A percentile compares a stretch with the other conserved stretches of the same genome.
phyloP scores from a whole-genome alignment of 352 stramenopile species.

The Pythium monospermum region DNA sequence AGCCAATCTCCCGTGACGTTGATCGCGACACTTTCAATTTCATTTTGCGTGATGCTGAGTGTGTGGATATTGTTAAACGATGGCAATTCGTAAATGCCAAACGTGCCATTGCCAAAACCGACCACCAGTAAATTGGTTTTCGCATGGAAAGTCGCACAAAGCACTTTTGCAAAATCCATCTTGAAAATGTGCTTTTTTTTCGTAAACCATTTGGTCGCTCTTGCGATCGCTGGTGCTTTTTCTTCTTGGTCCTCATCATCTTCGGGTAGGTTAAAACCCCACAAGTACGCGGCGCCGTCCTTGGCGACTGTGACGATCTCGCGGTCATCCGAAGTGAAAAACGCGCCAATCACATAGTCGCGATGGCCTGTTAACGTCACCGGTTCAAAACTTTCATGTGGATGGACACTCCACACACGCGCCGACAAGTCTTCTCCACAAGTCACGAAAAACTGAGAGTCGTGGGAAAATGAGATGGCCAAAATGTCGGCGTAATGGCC shows the following conservation, averaged over 20 bases:
- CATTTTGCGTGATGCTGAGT: constrained; percentile 88
- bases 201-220: constrained; percentile 79
- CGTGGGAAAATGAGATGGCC: constrained; percentile 82
- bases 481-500: constrained; percentile 89
- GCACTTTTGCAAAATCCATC: constrained; percentile 87
- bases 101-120: constrained; percentile 96
- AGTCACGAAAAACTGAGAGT: constrained; percentile 89
- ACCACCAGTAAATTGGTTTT: constrained; percentile 88
- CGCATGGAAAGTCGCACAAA: constrained; percentile 89
- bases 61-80: constrained; percentile 96
- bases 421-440: constrained; percentile 85
- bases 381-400: constrained; percentile 70
- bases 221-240: constrained; percentile 55
- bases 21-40: constrained; percentile 91
- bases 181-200: constrained; percentile 87
- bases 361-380: constrained; percentile 88
- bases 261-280: constrained; percentile 65
- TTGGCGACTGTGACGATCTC: constrained; percentile 84
- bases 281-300: constrained; percentile 87
- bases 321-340: constrained; percentile 76
- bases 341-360: constrained; percentile 79
- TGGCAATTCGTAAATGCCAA: constrained; percentile 97
- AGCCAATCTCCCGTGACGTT: constrained; percentile 97
- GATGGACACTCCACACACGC: constrained; percentile 78
- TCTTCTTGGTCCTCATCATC: constrained; percentile 29